Conservation (phyloP, 345 rosid genomes). For the Syzygium aqueum region DNA sequence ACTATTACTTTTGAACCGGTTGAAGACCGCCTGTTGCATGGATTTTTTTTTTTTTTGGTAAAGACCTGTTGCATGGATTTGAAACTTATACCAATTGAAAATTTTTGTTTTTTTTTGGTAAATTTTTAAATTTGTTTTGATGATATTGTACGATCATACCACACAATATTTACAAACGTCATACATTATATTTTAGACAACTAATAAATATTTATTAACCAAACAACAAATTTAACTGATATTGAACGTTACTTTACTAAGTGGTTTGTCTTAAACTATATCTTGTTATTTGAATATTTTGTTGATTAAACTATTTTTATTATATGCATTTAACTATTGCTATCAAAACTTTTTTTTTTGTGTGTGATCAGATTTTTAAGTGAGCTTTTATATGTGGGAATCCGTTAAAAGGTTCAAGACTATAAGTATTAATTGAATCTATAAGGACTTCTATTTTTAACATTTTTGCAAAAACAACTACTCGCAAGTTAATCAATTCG, state of each 20-base stretch:
- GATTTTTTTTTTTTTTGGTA: no score
- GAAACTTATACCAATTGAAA: no score
- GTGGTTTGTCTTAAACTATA: background rate
- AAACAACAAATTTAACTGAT: background rate
- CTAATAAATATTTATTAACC: background rate
- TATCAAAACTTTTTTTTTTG: background rate
- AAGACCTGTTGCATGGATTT: background rate
- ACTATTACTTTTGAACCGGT: no score
- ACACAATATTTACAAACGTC: background rate
- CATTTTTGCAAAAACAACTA: background rate
- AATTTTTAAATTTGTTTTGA: background rate
- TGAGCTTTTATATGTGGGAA: background rate
- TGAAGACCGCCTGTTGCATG: no score
- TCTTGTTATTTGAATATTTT: no score
- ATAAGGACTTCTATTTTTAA: background rate
- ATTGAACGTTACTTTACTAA: background rate
- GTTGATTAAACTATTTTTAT: background rate
- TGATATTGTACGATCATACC: background rate
- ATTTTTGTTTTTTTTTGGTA: no score
- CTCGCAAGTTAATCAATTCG: background rate
- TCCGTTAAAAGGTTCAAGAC: background rate
- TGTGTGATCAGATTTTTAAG: background rate
- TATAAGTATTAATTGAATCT: background rate
- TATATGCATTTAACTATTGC: background rate
- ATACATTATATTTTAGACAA: background rate